phyloP scores from a whole-genome alignment of 768 basidiomycete genomes.

The Rhodocollybia butyracea region DNA sequence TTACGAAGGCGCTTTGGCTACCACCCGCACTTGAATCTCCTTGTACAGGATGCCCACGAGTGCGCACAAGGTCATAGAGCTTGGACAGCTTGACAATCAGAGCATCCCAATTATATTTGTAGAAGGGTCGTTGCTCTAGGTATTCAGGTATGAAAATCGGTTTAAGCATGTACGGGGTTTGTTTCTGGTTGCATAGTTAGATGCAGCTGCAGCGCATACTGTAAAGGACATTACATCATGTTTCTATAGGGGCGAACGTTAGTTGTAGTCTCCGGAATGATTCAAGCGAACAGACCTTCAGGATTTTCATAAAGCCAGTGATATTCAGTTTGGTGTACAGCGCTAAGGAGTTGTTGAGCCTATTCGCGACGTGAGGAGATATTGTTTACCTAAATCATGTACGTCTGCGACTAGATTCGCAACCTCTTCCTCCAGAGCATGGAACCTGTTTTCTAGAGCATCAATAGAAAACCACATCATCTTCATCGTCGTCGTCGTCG shows the following conservation, averaged over 20 bases:
- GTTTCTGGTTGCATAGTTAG: slow-evolving; percentile 63
- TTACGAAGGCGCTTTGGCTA: slow-evolving; percentile 93
- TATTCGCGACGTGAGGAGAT: too few species aligned
- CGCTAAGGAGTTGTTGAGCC: too few species aligned
- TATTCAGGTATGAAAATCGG: slow-evolving; percentile 87
- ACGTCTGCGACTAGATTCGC: slow-evolving; percentile 92
- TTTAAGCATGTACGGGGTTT: slow-evolving; percentile 80
- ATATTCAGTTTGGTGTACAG: slow-evolving; percentile 95
- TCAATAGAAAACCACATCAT: slow-evolving; percentile 55
- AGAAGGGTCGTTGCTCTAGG: slow-evolving; percentile 92
- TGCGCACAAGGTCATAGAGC: slow-evolving; percentile 92
- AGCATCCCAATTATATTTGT: slow-evolving; percentile 94
- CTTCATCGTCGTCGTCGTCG: slow-evolving; percentile 50
- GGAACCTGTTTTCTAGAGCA: slow-evolving; percentile 83
- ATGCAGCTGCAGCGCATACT: slow-evolving; percentile 6
- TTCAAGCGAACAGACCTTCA: slow-evolving; percentile 58
- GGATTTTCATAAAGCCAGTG: slow-evolving; percentile 97
- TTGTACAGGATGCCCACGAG: slow-evolving; percentile 88
- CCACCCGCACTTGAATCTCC: slow-evolving; percentile 96
- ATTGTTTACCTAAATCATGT: too few species aligned
- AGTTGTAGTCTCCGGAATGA: slow-evolving; percentile 6
- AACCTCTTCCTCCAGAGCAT: slow-evolving; percentile 88
- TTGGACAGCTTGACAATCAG: slow-evolving; percentile 95
- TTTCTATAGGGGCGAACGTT: slow-evolving; percentile 51
- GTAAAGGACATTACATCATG: slow-evolving; percentile 65